phyloP scores from a whole-genome alignment of 345 rosid species.

The Laguncularia racemosa region DNA sequence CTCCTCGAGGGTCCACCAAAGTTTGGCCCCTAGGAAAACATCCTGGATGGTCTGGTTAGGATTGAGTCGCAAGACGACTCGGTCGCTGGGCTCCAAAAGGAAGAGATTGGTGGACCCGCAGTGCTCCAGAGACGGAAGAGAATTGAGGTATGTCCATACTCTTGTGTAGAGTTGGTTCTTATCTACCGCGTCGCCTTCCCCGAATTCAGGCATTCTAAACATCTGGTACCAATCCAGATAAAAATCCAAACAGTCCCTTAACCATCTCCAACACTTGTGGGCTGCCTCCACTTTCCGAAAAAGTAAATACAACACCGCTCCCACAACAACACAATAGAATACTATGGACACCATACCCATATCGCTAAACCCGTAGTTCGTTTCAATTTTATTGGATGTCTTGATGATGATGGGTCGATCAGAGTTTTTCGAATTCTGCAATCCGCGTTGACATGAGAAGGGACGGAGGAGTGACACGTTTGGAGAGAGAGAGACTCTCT shows the following conservation, averaged over 20 bases:
- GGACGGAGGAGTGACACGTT: no score
- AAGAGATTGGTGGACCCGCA: constrained; percentile 81
- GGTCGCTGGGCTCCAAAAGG: constrained; percentile 51
- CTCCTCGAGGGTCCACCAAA: constrained; percentile 43
- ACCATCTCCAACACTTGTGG: constrained; percentile 1
- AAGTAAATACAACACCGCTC: neutral
- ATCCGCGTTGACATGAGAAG: no score
- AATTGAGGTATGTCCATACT: constrained; percentile 47
- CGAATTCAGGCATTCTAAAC: constrained; percentile 70
- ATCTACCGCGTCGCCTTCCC: constrained; percentile 42
- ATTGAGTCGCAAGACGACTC: constrained; percentile 59
- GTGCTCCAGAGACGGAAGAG: constrained; percentile 60
- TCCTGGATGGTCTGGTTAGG: constrained; percentile 60
- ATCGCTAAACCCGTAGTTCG: no score
- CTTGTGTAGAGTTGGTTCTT: constrained; percentile 53
- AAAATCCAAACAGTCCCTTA: constrained; percentile 6
- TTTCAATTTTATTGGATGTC: no score
- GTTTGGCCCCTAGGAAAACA: constrained; percentile 62
- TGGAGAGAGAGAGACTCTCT: no score
- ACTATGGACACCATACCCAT: no score
- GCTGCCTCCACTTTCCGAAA: neutral
- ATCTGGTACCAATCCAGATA: constrained; percentile 25
- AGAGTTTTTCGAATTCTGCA: no score
- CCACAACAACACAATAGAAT: neutral
- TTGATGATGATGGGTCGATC: no score